Evolutionary conservation across 129 eudicot genomes (phyloP), one percentile per base, ranked within the genome.

Genomic region (Flaveria sonorensis): DNA sequence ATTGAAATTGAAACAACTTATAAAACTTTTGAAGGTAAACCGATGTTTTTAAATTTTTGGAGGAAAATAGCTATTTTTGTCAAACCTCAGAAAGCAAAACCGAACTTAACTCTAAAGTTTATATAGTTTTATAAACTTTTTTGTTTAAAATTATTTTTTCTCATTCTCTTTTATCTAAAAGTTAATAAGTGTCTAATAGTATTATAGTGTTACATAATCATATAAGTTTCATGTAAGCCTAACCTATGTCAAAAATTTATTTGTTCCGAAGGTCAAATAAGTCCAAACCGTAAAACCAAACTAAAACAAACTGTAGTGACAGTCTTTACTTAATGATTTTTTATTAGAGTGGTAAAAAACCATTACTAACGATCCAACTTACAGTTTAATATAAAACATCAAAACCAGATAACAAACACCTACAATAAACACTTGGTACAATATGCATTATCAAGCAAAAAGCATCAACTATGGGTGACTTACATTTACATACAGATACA

Each of bases 401-500:
- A 19, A 36, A 51, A 51, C 3, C 50, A 45, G 3, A 45, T 45
- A 2, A 45, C 50, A 1, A 50, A 50, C 19, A 50, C 18, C 18
- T 13, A 50, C 19, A 13, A 15, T 50, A 50, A 50, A 50, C n/a
- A 50, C 18, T 50, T 1, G n/a, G 56, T 50, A 59, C 40, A 59
- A 59, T 10, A 59, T 59, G 36, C 13, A 11, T 26, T 11, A 24
- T 11, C 18, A 60, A 26, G 42, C 3, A 26, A 61, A 24, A 26
- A 61, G 21, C 21, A 59, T 18, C 23, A 4, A 3, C 5, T 48
- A 13, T 10, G 16, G 62, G 32, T 59, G 9, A 61, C 68, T 26
- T 26, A 26, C 68, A 61, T 61, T 61, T 61, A 61, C 68, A 61
- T 61, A 61, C 68, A 61, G 12, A 61, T 61, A 30, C 68, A 61